These are phyloP conservation scores for Ilyonectria mors-panacis DNA, from an alignment of 2,329 filamentous ascomycete species.

Conservation along the genomic window DNA sequence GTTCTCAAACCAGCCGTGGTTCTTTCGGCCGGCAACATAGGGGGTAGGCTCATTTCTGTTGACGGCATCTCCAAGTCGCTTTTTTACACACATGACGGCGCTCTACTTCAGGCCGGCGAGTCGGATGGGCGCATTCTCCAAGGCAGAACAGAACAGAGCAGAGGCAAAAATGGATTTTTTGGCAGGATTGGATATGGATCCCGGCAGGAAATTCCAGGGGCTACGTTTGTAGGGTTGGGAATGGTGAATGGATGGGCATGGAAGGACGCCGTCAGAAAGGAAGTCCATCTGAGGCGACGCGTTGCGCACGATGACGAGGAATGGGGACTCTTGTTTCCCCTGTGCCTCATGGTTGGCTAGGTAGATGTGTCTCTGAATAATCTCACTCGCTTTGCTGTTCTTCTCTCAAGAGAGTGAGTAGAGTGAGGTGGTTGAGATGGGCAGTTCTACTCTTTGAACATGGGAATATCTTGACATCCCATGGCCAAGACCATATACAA, in stretches of 20 bases:
- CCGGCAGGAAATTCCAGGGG: slow-evolving; percentile 7
- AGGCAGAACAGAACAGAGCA: slow-evolving; percentile 36
- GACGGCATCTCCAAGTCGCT: slow-evolving; percentile 21
- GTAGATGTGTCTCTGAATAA: slow-evolving; percentile 29
- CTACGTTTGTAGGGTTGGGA: slow-evolving; percentile 3
- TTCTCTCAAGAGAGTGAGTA: slow-evolving; percentile 22
- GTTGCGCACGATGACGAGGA: not conserved
- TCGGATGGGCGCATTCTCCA: slow-evolving; percentile 36
- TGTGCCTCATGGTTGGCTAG: slow-evolving; percentile 17
- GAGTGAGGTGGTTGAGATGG: slow-evolving; percentile 13
- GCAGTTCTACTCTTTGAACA: not conserved
- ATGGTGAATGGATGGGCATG: slow-evolving; percentile 2
- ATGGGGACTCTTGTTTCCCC: slow-evolving; percentile 1
- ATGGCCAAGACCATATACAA: slow-evolving; percentile 1
- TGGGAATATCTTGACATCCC: not conserved
- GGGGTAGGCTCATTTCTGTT: slow-evolving; percentile 25
- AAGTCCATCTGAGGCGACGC: not conserved
- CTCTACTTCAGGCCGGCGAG: slow-evolving; percentile 27
- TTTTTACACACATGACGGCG: slow-evolving; percentile 29
- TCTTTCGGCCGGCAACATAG: slow-evolving; percentile 26
- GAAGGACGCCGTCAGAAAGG: not conserved
- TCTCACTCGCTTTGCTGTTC: slow-evolving; percentile 30
- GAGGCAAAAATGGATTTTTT: slow-evolving; percentile 34
- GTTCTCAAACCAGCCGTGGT: slow-evolving; percentile 19
- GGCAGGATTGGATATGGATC: slow-evolving; percentile 35